These are phyloP conservation scores for Aspergillus conjunctus DNA, from an alignment of 495 filamentous ascomycete genomes.

Conservation along the genomic window DNA sequence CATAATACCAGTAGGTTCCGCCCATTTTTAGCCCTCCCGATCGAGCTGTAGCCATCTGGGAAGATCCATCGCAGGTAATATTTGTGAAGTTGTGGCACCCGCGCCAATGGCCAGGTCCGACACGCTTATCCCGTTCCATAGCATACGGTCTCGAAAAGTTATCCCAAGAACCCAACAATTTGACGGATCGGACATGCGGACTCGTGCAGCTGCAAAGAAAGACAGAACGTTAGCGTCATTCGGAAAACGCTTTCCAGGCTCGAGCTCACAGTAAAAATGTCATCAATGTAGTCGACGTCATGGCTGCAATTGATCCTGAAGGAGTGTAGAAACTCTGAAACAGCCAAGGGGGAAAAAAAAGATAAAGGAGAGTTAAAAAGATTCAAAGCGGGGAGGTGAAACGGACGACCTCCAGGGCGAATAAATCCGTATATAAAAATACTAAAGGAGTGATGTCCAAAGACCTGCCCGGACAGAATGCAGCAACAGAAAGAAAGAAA, in stretches of 20 bases:
- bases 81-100: constrained; percentile 83
- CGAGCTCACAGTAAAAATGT: constrained; percentile 72
- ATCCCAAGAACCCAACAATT: constrained; percentile 90
- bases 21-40: constrained; percentile 87
- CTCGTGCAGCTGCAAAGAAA: constrained; percentile 58
- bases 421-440: constrained; percentile 1
- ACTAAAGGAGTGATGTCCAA: constrained; percentile 15
- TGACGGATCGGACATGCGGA: constrained; percentile 68
- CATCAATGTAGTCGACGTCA: constrained; percentile 74
- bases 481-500: neutral
- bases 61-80: constrained; percentile 75
- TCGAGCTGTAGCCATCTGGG: constrained; percentile 56
- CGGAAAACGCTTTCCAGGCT: neutral
- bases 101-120: constrained; percentile 73
- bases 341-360: neutral
- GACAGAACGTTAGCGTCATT: constrained; percentile 16
- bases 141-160: constrained; percentile 77
- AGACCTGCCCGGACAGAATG: constrained; percentile 25
- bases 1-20: constrained; percentile 92
- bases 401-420: constrained; percentile 10
- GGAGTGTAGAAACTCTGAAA: neutral
- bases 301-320: constrained; percentile 28
- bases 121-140: constrained; percentile 74
- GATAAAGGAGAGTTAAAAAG: constrained; percentile 6
- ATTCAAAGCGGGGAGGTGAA: neutral